Base-by-base conservation (phyloP, 768 basidiomycete species). In the Epithele typhae region DNA sequence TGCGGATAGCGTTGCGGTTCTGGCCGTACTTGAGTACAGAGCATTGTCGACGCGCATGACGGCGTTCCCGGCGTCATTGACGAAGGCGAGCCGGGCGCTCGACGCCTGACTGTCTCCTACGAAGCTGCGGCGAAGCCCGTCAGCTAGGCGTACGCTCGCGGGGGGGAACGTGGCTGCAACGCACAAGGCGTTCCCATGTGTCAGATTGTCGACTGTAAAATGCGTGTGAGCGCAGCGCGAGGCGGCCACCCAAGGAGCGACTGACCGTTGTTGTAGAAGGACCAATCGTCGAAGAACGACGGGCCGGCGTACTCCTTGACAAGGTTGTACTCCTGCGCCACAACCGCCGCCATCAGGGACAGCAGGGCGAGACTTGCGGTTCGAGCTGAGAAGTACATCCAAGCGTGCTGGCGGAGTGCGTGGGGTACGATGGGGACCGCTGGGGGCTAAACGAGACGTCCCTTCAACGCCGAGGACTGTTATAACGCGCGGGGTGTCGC, bases 31-130 rank as follows among this genome's bases (percentile, higher is more conserved):
- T 61, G 15, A 86, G 1, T 58, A 68, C 1, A 81, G 71, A 22
- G 74, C 77, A 59, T 88, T 87, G 66, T 89, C 87, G 11, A 89
- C 85, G 57, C 75, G 78, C 59, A 90, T 83, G 57, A 90, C 78
- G 1, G 86, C 87, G 50, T 84, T 83, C 12, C 81, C 82, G 3
- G 84, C 82, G 15, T 68, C 53, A 7, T 89, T 82, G 35, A 86
- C 74, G 56, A 74, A 86, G 1, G 82, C 76, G 27, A 87, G 77
- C 46, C 75, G 63, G 30, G 72, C 64, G 5, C 74, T 65, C 25
- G 66, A 59, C 3, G 76, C 82, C 12, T 66, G 65, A 40, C 58
- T 49, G 10, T 60, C 61, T 1, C 74, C 75, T 34, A 80, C 67
- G 54, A 75, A 84, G 36, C 78, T 80, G 48, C 33, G 15, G 39